Conservation (phyloP, 148 eudicot genomes). For the Vaccinium darrowii region DNA sequence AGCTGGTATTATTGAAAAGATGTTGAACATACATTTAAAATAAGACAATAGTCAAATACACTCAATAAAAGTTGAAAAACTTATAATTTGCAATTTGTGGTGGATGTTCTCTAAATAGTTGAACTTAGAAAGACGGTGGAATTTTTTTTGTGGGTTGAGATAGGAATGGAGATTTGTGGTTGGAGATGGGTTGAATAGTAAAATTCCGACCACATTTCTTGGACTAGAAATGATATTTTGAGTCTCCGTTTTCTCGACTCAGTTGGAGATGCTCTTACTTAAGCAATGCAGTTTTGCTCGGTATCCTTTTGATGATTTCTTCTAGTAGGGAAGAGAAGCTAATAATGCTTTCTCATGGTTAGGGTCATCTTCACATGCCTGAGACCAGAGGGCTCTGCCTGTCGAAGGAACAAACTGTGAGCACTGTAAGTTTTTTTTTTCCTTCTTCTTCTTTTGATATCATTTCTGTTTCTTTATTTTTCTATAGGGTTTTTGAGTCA, state of each 20-base stretch:
- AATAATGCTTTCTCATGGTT: constrained; percentile 3
- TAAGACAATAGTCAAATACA: neutral
- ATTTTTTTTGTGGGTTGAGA: neutral
- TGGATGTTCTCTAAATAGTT: neutral
- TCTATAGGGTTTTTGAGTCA: neutral
- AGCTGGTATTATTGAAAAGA: neutral
- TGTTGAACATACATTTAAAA: neutral
- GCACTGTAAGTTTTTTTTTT: constrained; percentile 49
- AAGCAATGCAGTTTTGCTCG: neutral
- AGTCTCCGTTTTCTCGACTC: constrained; percentile 7
- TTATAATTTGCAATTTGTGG: neutral
- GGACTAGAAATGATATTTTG: neutral
- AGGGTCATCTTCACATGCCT: constrained; percentile 98
- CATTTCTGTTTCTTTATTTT: neutral
- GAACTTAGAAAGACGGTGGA: neutral
- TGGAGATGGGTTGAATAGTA: neutral
- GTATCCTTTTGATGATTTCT: neutral
- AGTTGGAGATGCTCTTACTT: neutral
- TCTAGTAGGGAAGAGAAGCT: neutral
- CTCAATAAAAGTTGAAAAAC: neutral
- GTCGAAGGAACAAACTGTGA: constrained; percentile 94
- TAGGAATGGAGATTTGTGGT: neutral
- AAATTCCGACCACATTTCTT: neutral
- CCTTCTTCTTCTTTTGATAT: neutral
- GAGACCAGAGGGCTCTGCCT: constrained; percentile 99